Conservation (phyloP, 306 rosid species). For the Malus asiatica region DNA sequence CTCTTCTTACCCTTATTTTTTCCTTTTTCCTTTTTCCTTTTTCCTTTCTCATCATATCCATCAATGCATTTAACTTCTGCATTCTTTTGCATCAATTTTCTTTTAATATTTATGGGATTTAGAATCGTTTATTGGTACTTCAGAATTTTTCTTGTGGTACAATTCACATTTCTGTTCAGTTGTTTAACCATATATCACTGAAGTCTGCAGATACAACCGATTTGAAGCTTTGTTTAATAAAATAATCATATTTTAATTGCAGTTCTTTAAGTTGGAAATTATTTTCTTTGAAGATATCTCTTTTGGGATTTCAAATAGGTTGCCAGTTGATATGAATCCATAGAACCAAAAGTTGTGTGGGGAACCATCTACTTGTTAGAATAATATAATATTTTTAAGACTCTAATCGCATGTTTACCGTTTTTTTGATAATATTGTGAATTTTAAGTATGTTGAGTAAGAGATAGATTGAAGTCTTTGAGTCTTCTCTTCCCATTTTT, state of each 20-base stretch:
- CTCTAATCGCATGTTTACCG: neutral
- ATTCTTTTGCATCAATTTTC: neutral
- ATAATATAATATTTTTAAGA: neutral
- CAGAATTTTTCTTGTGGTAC: neutral
- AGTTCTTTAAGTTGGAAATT: neutral
- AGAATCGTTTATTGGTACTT: neutral
- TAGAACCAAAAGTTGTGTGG: neutral
- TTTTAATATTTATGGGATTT: neutral
- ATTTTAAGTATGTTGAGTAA: neutral
- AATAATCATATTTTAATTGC: neutral
- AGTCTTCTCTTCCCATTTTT: neutral
- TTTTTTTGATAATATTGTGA: neutral
- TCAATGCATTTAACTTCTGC: neutral
- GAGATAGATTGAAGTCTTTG: neutral
- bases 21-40: neutral
- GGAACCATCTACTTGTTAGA: neutral
- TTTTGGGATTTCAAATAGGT: neutral
- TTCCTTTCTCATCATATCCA: neutral
- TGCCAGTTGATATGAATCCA: neutral
- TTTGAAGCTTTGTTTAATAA: neutral
- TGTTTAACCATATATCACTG: neutral
- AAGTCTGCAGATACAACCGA: neutral
- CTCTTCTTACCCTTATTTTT: neutral
- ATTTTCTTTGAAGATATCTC: neutral
- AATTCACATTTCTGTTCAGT: neutral